Evolutionary conservation across 257 asterid genomes (phyloP).

Genomic region (Coffea eugenioides): DNA sequence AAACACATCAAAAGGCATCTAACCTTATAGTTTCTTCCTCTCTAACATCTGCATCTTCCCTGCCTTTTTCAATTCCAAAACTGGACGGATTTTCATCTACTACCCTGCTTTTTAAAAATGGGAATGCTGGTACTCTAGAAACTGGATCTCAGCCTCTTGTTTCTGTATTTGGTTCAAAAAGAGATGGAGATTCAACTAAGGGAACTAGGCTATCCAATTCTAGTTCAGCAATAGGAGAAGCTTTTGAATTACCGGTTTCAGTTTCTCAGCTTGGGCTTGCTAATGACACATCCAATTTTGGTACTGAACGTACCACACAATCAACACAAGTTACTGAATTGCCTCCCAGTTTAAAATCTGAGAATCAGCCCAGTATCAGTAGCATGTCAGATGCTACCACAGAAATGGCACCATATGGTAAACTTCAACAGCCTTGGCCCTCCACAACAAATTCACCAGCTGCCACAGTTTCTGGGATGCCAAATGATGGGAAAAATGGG

Average conservation of each 20-base stretch:
- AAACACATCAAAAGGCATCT: slow-evolving; percentile 32
- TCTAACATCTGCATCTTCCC: slow-evolving; percentile 30
- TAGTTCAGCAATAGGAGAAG: slow-evolving; percentile 33
- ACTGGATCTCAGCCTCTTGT: slow-evolving; percentile 33
- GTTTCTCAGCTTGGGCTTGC: slow-evolving; percentile 34
- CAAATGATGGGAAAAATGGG: slow-evolving; percentile 32
- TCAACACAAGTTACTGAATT: slow-evolving; percentile 31
- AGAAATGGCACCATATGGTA: slow-evolving; percentile 29
- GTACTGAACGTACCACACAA: slow-evolving; percentile 28
- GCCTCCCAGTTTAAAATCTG: slow-evolving; percentile 31
- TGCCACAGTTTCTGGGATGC: slow-evolving; percentile 35
- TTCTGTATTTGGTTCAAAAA: slow-evolving; percentile 27
- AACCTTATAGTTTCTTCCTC: slow-evolving; percentile 36
- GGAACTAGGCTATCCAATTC: slow-evolving; percentile 15
- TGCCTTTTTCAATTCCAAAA: slow-evolving; percentile 28
- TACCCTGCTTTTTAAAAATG: slow-evolving; percentile 26
- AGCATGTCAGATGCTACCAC: slow-evolving; percentile 30
- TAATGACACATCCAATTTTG: slow-evolving; percentile 26
- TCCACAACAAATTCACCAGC: slow-evolving; percentile 30
- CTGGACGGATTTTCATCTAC: slow-evolving; percentile 26
- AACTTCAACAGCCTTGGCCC: slow-evolving; percentile 29
- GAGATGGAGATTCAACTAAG: slow-evolving; percentile 23
- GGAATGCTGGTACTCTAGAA: slow-evolving; percentile 31
- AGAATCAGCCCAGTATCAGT: slow-evolving; percentile 33
- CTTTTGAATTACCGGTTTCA: slow-evolving; percentile 32